Evolutionary conservation across 2,329 filamentous ascomycete species (phyloP).

Genomic region (Akanthomyces dipterigenus): DNA sequence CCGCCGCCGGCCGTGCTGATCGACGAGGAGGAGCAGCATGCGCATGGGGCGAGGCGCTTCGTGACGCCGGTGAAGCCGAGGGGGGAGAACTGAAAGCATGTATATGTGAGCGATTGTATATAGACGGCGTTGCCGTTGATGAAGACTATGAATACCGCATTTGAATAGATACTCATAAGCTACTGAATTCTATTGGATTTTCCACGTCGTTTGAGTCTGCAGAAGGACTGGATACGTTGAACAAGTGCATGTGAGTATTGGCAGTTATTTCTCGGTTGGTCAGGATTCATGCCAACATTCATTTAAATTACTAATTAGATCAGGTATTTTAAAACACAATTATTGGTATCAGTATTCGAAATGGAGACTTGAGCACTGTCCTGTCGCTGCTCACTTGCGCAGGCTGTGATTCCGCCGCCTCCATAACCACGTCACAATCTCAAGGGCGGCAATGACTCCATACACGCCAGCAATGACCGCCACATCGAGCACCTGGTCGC

Average conservation of each 20-base stretch:
- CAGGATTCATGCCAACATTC: too few relatives aligned
- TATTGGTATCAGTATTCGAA: background rate
- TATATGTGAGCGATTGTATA: background rate
- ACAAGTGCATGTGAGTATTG: too few relatives aligned
- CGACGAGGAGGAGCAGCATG: background rate
- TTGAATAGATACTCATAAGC: background rate
- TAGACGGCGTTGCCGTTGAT: background rate
- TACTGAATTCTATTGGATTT: background rate
- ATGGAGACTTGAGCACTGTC: background rate
- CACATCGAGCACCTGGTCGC: slow-evolving; percentile 9
- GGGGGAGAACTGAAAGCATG: background rate
- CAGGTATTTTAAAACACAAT: background rate
- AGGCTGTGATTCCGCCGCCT: background rate
- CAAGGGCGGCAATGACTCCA: background rate
- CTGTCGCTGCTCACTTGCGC: background rate
- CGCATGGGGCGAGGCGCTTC: background rate
- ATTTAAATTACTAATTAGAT: background rate
- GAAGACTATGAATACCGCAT: background rate
- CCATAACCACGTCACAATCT: background rate
- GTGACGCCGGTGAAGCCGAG: slow-evolving; percentile 5
- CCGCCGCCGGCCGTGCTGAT: background rate
- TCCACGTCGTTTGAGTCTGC: too few relatives aligned
- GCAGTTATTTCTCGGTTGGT: too few relatives aligned
- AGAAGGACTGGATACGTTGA: too few relatives aligned
- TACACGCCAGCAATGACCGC: slow-evolving; percentile 10